Percentiles rank a stretch among this genome's conserved stretches.
Conservation (phyloP, 73 alveolate species). For the Uronychia binucleata region DNA sequence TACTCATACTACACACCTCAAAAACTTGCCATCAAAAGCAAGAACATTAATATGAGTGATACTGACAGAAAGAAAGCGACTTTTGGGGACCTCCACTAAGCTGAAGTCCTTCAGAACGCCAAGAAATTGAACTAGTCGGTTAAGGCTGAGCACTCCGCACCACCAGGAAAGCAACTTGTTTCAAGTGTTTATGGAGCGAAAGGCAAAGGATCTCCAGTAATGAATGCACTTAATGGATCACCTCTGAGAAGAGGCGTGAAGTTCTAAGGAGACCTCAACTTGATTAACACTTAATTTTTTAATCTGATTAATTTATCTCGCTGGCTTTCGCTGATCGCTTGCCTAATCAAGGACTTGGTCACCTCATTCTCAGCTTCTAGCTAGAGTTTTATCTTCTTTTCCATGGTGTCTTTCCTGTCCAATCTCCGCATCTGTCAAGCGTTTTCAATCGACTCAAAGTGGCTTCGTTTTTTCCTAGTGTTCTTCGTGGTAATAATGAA, state of each 20-base stretch:
- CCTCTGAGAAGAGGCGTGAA: background rate
- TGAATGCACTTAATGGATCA: background rate
- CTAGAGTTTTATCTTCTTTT: background rate
- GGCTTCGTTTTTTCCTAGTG: background rate
- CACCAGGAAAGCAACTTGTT: background rate
- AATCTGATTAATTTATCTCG: background rate
- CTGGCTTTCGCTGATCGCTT: background rate
- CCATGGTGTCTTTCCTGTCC: background rate
- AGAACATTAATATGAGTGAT: background rate
- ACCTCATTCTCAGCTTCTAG: background rate
- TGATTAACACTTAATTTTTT: too few species aligned
- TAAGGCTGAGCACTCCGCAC: background rate
- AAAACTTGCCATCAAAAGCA: background rate
- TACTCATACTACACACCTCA: background rate
- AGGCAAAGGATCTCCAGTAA: background rate
- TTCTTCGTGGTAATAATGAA: background rate
- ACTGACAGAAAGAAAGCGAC: conserved; percentile 27
- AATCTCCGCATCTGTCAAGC: background rate
- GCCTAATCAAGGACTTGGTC: background rate
- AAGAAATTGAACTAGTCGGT: conserved; percentile 1
- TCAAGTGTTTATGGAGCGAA: background rate
- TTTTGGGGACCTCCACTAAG: conserved; percentile 16
- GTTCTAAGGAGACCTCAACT: background rate
- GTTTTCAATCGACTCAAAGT: background rate
- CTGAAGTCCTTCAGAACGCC: conserved; percentile 5